Evolutionary conservation across 345 rosid species (phyloP).

Genomic region (Aegle marmelos): DNA sequence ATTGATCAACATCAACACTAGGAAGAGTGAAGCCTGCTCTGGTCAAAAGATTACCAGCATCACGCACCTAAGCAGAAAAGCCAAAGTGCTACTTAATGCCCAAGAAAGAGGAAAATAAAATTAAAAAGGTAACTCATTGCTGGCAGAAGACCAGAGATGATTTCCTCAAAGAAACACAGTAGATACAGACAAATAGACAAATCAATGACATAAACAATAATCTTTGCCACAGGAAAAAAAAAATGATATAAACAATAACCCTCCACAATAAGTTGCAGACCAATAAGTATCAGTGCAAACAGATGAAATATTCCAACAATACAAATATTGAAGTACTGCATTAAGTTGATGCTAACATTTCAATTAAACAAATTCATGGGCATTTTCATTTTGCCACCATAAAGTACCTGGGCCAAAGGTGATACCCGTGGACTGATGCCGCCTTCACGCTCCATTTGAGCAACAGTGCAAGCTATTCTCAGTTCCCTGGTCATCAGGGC

Average conservation of each 20-base stretch:
- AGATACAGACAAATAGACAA: neutral
- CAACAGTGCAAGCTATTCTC: constrained; percentile 94
- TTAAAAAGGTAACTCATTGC: neutral
- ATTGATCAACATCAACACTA: constrained; percentile 90
- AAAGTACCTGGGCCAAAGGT: constrained; percentile 86
- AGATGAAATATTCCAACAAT: neutral
- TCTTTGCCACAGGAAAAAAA: neutral
- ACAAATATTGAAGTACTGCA: neutral
- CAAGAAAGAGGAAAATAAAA: neutral
- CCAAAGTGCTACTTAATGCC: constrained; percentile 7
- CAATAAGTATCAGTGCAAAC: neutral
- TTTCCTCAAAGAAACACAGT: neutral
- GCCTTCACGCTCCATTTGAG: constrained; percentile 99
- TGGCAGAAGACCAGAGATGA: neutral
- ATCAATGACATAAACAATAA: neutral
- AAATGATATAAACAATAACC: neutral
- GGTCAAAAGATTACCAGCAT: constrained; percentile 94
- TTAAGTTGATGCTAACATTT: neutral
- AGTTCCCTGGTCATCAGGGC: constrained; percentile 55
- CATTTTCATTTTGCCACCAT: neutral
- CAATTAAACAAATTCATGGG: neutral
- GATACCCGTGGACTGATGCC: constrained; percentile 94
- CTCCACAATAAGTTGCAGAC: neutral
- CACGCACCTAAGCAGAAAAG: constrained; percentile 60
- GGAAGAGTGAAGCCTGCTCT: constrained; percentile 97